Percentiles rank a stretch among this genome's conserved stretches.
phyloP scores from a whole-genome alignment of 73 alveolate genomes.

The Blepharisma japonicum region DNA sequence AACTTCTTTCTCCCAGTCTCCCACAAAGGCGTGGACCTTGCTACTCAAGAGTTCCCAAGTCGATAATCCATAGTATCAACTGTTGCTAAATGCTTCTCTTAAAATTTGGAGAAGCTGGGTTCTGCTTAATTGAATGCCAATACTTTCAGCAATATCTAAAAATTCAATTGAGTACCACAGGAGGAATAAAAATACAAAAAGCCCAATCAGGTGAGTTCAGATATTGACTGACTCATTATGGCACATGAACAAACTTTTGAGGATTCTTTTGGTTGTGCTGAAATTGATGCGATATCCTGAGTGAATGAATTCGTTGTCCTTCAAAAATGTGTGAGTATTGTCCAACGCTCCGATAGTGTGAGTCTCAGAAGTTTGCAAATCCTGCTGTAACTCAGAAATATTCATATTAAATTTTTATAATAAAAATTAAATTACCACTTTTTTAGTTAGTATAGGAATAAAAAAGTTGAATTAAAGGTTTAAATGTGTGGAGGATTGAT shows the following conservation, averaged over 20 bases:
- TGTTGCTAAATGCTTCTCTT: neutral
- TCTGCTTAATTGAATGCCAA: neutral
- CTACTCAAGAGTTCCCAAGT: neutral
- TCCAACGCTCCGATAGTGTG: too few species aligned
- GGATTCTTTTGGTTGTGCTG: constrained; percentile 45
- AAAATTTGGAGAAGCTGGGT: neutral
- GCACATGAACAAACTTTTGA: constrained; percentile 58
- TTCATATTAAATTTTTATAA: too few species aligned
- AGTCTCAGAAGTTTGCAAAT: too few species aligned
- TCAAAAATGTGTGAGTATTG: neutral
- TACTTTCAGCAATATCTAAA: neutral
- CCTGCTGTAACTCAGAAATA: too few species aligned
- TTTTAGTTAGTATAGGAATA: too few species aligned
- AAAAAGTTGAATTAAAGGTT: too few species aligned
- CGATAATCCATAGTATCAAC: neutral
- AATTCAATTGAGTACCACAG: neutral
- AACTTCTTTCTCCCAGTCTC: neutral
- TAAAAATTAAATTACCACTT: too few species aligned
- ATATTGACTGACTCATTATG: constrained; percentile 80
- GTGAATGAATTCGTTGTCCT: constrained; percentile 72
- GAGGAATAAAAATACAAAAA: neutral
- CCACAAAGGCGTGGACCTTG: neutral
- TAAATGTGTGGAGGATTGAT: too few species aligned
- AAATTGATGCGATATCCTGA: constrained; percentile 75
- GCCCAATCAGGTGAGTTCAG: constrained; percentile 80